Evolutionary conservation across 371 early-diverging fungal species (phyloP).

Genomic region (Zychaea mexicana): DNA sequence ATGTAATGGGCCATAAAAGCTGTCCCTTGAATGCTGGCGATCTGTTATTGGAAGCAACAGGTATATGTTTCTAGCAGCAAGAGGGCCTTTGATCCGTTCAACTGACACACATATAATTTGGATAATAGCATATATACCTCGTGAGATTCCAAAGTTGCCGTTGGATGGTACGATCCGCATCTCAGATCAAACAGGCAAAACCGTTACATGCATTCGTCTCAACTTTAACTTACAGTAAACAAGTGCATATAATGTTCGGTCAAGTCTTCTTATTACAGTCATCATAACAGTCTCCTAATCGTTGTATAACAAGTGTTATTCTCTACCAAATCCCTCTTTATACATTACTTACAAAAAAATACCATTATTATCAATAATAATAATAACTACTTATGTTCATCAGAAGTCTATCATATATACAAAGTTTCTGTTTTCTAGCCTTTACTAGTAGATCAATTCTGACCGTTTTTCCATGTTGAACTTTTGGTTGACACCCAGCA

Average conservation of each 20-base stretch:
- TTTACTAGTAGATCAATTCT: constrained; percentile 11
- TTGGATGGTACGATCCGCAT: constrained; percentile 43
- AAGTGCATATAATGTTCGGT: too few relatives aligned
- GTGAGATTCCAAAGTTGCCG: constrained; percentile 46
- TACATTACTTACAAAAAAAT: too few relatives aligned
- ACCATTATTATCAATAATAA: too few relatives aligned
- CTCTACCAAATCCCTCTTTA: too few relatives aligned
- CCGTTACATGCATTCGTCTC: constrained; percentile 46
- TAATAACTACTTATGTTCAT: not conserved
- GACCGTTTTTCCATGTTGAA: constrained; percentile 28
- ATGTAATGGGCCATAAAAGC: constrained; percentile 35
- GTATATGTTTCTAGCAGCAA: constrained; percentile 13
- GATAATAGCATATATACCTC: constrained; percentile 42
- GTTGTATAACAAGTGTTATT: too few relatives aligned
- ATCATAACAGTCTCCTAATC: too few relatives aligned
- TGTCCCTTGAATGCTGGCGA: constrained; percentile 45
- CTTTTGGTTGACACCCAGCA: constrained; percentile 54
- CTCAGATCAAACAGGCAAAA: constrained; percentile 39
- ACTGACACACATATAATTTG: not conserved
- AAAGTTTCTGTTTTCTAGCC: too few relatives aligned
- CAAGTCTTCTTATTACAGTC: too few relatives aligned
- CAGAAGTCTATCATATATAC: not conserved
- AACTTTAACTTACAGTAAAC: constrained; percentile 34
- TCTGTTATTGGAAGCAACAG: constrained; percentile 38
- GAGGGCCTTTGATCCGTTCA: not conserved